phyloP scores from a whole-genome alignment of 2,329 filamentous ascomycete genomes.

The Magnaporthiopsis incrustans region DNA sequence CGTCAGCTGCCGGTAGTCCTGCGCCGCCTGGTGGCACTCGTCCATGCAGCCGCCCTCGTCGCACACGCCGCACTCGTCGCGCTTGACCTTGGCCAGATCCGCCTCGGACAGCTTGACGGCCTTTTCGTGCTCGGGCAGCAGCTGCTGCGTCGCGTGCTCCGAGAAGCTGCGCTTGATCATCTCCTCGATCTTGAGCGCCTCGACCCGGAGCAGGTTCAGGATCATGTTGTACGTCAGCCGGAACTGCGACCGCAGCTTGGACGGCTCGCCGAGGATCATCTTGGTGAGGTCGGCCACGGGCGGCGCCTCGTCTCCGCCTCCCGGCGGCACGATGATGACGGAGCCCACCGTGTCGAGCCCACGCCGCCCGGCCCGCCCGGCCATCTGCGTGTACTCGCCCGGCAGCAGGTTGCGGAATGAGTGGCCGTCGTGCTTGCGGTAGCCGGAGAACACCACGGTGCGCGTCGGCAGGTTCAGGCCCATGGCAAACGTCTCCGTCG shows the following conservation, averaged over 20 bases:
- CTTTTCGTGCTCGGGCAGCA: slow-evolving; percentile 92
- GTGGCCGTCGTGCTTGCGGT: slow-evolving; percentile 91
- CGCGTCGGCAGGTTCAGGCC: slow-evolving; percentile 90
- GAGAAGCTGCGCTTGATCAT: slow-evolving; percentile 99
- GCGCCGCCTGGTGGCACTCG: slow-evolving; percentile 70
- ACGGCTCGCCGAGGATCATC: slow-evolving; percentile 95
- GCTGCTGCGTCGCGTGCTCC: slow-evolving; percentile 90
- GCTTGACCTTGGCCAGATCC: slow-evolving; percentile 81
- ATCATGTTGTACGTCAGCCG: slow-evolving; percentile 99
- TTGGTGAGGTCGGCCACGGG: slow-evolving; percentile 74
- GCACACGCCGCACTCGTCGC: slow-evolving; percentile 75
- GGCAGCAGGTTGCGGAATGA: slow-evolving; percentile 84
- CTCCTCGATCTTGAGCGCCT: slow-evolving; percentile 96
- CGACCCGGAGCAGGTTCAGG: slow-evolving; percentile 85
- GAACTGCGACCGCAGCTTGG: slow-evolving; percentile 93
- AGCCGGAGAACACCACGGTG: slow-evolving; percentile 95
- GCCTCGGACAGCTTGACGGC: slow-evolving; percentile 87
- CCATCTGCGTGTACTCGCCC: slow-evolving; percentile 98
- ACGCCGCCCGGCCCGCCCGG: slow-evolving; percentile 84
- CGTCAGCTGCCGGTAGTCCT: slow-evolving; percentile 74
- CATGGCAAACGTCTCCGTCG: slow-evolving; percentile 98
- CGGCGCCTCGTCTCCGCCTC: slow-evolving; percentile 75
- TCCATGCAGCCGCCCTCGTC: slow-evolving; percentile 61
- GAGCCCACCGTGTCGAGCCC: slow-evolving; percentile 88
- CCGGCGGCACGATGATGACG: slow-evolving; percentile 85